Conservation (phyloP, 345 rosid genomes). For the Excoecaria cochinchinensis region DNA sequence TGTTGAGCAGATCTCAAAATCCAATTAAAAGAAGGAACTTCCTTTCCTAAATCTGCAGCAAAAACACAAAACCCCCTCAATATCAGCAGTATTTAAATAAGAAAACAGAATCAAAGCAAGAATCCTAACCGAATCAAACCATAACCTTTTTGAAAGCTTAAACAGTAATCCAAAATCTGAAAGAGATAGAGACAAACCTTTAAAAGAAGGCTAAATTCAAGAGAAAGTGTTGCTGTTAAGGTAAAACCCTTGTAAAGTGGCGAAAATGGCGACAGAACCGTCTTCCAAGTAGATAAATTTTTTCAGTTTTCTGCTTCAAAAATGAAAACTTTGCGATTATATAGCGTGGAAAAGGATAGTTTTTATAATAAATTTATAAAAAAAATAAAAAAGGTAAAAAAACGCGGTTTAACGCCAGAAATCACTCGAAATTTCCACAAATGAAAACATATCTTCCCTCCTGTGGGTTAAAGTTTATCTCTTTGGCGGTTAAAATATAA, state of each 20-base stretch:
- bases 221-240: conserved; percentile 2
- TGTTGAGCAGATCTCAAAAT: background rate
- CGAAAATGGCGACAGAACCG: conserved; percentile 1
- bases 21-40: background rate
- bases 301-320: background rate
- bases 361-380: background rate
- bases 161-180: background rate
- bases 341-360: conserved; percentile 9
- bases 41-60: conserved; percentile 2
- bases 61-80: too few species aligned
- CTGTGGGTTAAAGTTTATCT: conserved; percentile 8
- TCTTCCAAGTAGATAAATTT: background rate
- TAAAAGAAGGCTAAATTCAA: background rate
- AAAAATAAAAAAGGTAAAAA: background rate
- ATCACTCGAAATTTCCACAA: conserved; percentile 21
- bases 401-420: conserved; percentile 16
- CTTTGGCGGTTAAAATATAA: conserved; percentile 26
- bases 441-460: background rate
- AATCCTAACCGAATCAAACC: background rate
- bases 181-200: background rate
- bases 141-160: background rate
- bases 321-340: conserved; percentile 14
- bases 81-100: background rate
- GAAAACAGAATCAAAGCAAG: background rate
- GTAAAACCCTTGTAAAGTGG: background rate